Evolutionary conservation across 768 basidiomycete genomes (phyloP).

Genomic region (Boletus huronensis): DNA sequence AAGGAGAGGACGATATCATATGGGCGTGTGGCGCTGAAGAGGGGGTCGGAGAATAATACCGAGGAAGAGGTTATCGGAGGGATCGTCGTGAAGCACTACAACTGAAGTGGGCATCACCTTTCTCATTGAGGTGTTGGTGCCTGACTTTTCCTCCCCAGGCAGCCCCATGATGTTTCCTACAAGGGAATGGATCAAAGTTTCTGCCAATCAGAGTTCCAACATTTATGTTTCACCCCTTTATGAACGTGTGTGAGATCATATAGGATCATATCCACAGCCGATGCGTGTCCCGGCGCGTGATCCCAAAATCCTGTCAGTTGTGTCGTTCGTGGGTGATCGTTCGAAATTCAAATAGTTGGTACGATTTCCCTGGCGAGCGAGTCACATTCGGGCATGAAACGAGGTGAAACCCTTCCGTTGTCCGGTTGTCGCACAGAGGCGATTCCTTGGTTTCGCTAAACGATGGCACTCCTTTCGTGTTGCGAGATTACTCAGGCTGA

Average conservation of each 20-base stretch:
- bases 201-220: not conserved
- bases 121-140: not conserved
- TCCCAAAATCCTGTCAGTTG: not conserved
- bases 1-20: slow-evolving; percentile 48
- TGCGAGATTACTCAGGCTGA: too few relatives aligned
- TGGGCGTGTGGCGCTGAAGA: slow-evolving; percentile 43
- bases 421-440: too few relatives aligned
- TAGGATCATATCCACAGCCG: not conserved
- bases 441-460: too few relatives aligned
- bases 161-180: not conserved
- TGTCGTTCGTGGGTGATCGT: not conserved
- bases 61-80: slow-evolving; percentile 56
- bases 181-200: not conserved
- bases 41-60: slow-evolving; percentile 37
- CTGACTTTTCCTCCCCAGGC: not conserved
- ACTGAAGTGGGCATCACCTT: slow-evolving; percentile 24
- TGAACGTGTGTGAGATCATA: not conserved
- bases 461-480: too few relatives aligned
- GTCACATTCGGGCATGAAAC: too few relatives aligned
- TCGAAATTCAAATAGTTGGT: not conserved
- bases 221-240: not conserved
- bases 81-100: slow-evolving; percentile 56
- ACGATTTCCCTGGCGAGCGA: not conserved
- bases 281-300: not conserved
- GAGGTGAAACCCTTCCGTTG: too few relatives aligned